Percentiles rank a stretch among this genome's conserved stretches.
Conservation (phyloP, 2,329 filamentous ascomycete species). For the Raffaelea albimanens region DNA sequence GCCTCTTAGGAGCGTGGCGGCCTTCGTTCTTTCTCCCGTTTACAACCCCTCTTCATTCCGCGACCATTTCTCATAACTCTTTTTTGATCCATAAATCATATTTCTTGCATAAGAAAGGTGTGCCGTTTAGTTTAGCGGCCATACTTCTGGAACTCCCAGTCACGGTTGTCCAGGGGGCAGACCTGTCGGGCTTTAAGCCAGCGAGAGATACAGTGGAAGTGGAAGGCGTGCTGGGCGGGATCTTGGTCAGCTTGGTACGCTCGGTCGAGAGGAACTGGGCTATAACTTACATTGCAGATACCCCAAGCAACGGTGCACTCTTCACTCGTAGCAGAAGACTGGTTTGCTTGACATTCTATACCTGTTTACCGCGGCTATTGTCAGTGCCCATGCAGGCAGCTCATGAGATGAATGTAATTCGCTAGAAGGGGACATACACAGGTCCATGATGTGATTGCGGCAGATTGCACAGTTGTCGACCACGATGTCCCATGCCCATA, state of each 20-base stretch:
- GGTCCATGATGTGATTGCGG: conserved; percentile 98
- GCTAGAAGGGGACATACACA: conserved; percentile 53
- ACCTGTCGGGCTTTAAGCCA: conserved; percentile 99
- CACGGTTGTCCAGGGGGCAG: conserved; percentile 91
- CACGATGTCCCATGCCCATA: conserved; percentile 99
- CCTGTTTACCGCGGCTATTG: conserved; percentile 35
- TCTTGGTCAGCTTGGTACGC: not conserved
- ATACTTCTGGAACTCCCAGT: conserved; percentile 99
- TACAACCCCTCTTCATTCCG: no score
- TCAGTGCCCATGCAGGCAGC: conserved; percentile 1
- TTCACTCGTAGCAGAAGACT: conserved; percentile 92
- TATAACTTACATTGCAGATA: conserved; percentile 85
- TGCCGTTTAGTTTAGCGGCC: conserved; percentile 45
- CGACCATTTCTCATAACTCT: not conserved
- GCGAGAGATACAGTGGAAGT: conserved; percentile 98
- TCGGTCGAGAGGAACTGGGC: conserved; percentile 14
- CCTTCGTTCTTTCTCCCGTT: no score
- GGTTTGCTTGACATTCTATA: conserved; percentile 98
- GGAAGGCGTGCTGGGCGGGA: conserved; percentile 76
- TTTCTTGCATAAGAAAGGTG: no score
- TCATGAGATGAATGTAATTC: not conserved
- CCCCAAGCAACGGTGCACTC: conserved; percentile 99
- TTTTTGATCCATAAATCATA: no score
- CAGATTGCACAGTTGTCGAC: conserved; percentile 99
- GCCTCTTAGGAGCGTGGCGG: no score